A percentile compares a stretch with the other conserved stretches of the same genome.
Conservation (phyloP, 1,284 basidiomycete species). For the Ganoderma leucocontextum region DNA sequence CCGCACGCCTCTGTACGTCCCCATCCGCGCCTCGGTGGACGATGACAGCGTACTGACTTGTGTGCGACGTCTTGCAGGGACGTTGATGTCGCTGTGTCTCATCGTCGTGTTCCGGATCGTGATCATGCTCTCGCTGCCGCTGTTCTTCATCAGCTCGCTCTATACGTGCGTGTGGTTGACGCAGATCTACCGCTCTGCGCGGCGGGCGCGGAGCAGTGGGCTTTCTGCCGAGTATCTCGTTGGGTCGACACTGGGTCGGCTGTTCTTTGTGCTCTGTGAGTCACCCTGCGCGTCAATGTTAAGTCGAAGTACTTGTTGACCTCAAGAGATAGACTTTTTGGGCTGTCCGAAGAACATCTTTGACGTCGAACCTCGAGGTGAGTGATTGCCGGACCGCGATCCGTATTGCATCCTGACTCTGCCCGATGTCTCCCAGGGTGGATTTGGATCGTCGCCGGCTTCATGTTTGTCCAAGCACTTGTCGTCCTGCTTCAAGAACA, state of each 20-base stretch:
- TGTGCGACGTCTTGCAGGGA: constrained; percentile 54
- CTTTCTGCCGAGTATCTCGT: constrained; percentile 78
- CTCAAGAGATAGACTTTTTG: constrained; percentile 69
- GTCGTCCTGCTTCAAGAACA: constrained; percentile 79
- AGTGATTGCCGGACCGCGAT: constrained; percentile 35
- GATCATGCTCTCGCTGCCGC: constrained; percentile 73
- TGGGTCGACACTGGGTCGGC: constrained; percentile 76
- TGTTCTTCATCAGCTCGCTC: constrained; percentile 74
- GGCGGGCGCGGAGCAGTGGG: constrained; percentile 75
- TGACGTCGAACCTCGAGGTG: constrained; percentile 76
- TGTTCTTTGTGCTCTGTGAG: constrained; percentile 82
- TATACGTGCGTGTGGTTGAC: constrained; percentile 86
- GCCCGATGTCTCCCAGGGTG: constrained; percentile 56
- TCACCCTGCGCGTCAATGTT: constrained; percentile 17
- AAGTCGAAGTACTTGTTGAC: constrained; percentile 2
- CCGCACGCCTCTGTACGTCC: constrained; percentile 71
- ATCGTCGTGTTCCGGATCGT: constrained; percentile 78
- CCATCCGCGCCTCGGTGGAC: no score
- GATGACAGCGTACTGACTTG: neutral
- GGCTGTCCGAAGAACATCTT: constrained; percentile 87
- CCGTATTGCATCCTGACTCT: constrained; percentile 4
- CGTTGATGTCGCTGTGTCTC: constrained; percentile 70
- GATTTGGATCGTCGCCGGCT: constrained; percentile 68
- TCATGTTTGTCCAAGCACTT: constrained; percentile 71
- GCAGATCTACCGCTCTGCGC: constrained; percentile 83